These are phyloP conservation scores for Tilletia indica DNA, from an alignment of 1,284 basidiomycete genomes.

Conservation along the genomic window DNA sequence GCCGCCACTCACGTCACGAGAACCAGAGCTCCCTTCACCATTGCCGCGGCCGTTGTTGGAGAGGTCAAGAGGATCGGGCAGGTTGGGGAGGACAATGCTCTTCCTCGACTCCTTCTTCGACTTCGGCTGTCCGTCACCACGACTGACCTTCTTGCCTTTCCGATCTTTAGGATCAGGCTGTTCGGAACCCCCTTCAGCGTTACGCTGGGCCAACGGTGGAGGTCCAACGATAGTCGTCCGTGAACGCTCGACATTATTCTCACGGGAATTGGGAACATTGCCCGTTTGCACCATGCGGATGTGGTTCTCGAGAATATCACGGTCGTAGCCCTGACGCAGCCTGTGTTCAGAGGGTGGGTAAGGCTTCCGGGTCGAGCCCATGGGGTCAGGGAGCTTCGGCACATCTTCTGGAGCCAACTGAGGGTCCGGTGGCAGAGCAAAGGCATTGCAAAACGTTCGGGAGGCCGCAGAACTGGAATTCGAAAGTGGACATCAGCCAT, in stretches of 20 bases:
- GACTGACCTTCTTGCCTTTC: slow-evolving; percentile 19
- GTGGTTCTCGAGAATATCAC: slow-evolving; percentile 37
- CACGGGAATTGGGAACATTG: slow-evolving; percentile 34
- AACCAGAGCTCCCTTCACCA: neutral
- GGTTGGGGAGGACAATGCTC: slow-evolving; percentile 5
- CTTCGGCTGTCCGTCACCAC: neutral
- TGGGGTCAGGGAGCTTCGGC: slow-evolving; percentile 28
- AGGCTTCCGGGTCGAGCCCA: neutral
- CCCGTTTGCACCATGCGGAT: slow-evolving; percentile 40
- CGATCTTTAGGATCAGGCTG: slow-evolving; percentile 23
- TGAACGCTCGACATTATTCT: slow-evolving; percentile 50
- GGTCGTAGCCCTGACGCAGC: slow-evolving; percentile 43
- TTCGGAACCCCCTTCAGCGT: slow-evolving; percentile 24
- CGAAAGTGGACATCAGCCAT: neutral
- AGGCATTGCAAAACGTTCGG: slow-evolving; percentile 48
- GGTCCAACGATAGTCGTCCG: slow-evolving; percentile 51
- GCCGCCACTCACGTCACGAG: neutral
- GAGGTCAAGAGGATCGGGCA: neutral
- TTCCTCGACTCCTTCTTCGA: slow-evolving; percentile 15
- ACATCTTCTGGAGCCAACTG: slow-evolving; percentile 29
- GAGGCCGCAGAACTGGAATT: slow-evolving; percentile 43
- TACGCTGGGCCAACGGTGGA: slow-evolving; percentile 23
- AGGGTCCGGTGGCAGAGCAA: slow-evolving; percentile 40
- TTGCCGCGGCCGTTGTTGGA: neutral
- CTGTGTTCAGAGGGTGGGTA: slow-evolving; percentile 18